phyloP scores from a whole-genome alignment of 495 filamentous ascomycete genomes.

The Penicillium dipodomyicola region DNA sequence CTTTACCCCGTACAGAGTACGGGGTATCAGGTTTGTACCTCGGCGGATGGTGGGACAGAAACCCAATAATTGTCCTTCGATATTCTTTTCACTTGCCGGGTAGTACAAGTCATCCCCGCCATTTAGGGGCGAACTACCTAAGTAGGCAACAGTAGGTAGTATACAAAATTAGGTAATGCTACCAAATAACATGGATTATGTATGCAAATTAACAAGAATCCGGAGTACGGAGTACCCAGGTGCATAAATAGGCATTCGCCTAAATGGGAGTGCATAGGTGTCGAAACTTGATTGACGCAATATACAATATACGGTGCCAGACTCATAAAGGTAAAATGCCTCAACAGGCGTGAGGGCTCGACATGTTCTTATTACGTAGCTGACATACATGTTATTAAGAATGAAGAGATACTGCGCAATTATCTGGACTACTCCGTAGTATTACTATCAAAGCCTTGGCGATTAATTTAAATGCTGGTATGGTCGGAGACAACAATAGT shows the following conservation, averaged over 20 bases:
- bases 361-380: neutral
- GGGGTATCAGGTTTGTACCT: conserved; percentile 7
- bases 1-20: neutral
- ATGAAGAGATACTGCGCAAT: neutral
- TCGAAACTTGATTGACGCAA: too few species aligned
- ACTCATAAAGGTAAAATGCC: conserved; percentile 16
- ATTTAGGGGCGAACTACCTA: neutral
- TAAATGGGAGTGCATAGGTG: neutral
- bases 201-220: neutral
- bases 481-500: neutral
- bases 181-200: neutral
- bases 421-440: conserved; percentile 2
- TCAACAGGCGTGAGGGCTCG: conserved; percentile 7
- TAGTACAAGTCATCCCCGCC: conserved; percentile 7
- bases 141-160: neutral
- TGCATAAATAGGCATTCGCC: neutral
- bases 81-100: neutral
- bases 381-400: neutral
- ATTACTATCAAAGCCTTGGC: neutral
- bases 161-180: neutral
- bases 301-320: conserved; percentile 14
- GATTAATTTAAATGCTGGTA: neutral
- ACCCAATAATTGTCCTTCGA: conserved; percentile 7
- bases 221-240: too few species aligned
- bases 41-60: conserved; percentile 15